phyloP scores from a whole-genome alignment of 768 basidiomycete genomes.

The Boletus pseudopeckii region DNA sequence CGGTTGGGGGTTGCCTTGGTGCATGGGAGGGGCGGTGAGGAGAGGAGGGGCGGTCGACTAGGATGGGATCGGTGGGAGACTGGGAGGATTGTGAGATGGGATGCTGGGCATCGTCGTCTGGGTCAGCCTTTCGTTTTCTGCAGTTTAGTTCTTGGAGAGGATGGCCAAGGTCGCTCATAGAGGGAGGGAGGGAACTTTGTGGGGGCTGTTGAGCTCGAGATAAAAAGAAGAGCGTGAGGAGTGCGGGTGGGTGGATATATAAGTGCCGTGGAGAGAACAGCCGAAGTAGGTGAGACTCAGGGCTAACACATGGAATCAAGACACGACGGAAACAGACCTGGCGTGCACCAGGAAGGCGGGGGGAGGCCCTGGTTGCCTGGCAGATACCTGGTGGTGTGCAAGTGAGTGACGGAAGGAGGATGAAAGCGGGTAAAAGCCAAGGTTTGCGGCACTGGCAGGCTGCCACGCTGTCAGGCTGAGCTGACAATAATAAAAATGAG shows the following conservation, averaged over 20 bases:
- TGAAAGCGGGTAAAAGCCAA: conserved; percentile 22
- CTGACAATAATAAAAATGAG: conserved; percentile 14
- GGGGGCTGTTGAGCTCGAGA: conserved; percentile 13
- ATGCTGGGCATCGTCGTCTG: conserved; percentile 39
- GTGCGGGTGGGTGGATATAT: conserved; percentile 30
- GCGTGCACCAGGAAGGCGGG: neutral
- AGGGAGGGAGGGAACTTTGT: conserved; percentile 17
- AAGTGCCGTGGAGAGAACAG: conserved; percentile 20
- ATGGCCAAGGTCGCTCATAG: conserved; percentile 64
- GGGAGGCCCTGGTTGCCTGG: conserved; percentile 28
- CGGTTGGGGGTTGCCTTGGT: conserved; percentile 39
- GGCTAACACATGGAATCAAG: conserved; percentile 30
- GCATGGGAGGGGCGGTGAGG: conserved; percentile 31
- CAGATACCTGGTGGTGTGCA: conserved; percentile 26
- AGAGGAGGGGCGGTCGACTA: conserved; percentile 32
- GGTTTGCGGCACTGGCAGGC: conserved; percentile 24
- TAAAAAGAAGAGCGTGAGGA: conserved; percentile 14
- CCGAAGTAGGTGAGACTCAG: conserved; percentile 32
- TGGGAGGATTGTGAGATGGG: conserved; percentile 33
- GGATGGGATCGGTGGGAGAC: conserved; percentile 31
- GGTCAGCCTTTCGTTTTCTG: conserved; percentile 67
- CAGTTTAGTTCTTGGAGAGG: conserved; percentile 46
- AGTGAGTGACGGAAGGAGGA: conserved; percentile 21
- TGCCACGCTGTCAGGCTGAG: conserved; percentile 32
- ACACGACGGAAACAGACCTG: conserved; percentile 27